phyloP scores from a whole-genome alignment of 306 rosid species.

The Dryas octopetala region DNA sequence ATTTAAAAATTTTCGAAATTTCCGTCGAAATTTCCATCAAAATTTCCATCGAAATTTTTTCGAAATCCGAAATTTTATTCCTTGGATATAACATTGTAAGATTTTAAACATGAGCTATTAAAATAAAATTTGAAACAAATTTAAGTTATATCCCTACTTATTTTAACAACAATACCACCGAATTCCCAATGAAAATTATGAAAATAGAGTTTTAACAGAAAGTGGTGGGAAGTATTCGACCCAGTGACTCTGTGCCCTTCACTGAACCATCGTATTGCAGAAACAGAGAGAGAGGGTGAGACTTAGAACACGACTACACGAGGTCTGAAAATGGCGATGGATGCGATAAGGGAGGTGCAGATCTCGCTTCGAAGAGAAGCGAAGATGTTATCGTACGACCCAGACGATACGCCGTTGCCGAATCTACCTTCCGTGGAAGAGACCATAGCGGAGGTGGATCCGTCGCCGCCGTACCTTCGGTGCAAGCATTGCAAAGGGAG shows the following conservation, averaged over 20 bases:
- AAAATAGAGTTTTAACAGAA: not conserved
- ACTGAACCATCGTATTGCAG: not conserved
- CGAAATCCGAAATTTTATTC: too few relatives aligned
- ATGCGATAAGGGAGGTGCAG: slow-evolving; percentile 63
- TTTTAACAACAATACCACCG: too few relatives aligned
- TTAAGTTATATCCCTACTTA: too few relatives aligned
- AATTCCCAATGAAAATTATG: too few relatives aligned
- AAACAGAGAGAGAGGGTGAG: not conserved
- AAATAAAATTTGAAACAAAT: too few relatives aligned
- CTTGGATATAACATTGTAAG: too few relatives aligned
- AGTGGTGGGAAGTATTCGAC: not conserved
- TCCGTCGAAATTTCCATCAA: too few relatives aligned
- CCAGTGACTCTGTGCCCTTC: not conserved
- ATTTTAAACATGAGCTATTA: too few relatives aligned
- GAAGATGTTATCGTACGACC: slow-evolving; percentile 65
- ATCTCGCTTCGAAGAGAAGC: slow-evolving; percentile 63
- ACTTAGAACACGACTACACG: too few relatives aligned
- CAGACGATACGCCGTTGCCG: slow-evolving; percentile 50
- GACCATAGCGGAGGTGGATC: slow-evolving; percentile 65
- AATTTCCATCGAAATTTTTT: too few relatives aligned
- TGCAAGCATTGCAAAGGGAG: slow-evolving; percentile 75
- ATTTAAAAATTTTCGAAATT: too few relatives aligned
- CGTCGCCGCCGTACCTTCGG: slow-evolving; percentile 75
- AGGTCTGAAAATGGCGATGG: slow-evolving; percentile 57
- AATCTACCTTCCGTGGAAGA: slow-evolving; percentile 59